Evolutionary conservation across 148 eudicot genomes (phyloP), one percentile per base, ranked within the genome.

Genomic region (Fagopyrum esculentum): DNA sequence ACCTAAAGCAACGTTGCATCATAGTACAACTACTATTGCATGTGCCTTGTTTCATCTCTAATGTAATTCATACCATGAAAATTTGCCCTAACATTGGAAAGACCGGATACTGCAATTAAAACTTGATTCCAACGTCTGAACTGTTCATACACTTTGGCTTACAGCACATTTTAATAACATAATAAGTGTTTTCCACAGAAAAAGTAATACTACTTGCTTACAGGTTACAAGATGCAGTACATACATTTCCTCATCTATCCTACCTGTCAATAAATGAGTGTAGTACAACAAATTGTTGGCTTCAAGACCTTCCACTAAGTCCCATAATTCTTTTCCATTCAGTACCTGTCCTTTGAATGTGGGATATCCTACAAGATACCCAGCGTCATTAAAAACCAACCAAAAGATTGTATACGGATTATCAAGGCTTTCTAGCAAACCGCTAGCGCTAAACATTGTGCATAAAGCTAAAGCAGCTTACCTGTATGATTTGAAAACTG

Each of bases 401-500:
- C 6, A 9, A 55, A 17, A 29, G 75, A 8, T 45, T 72, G 63
- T 29, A 69, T 16, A 73, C 43, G 52, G 50, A 72, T 71, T 51
- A 68, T 76, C 82, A 46, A 50, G 71, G 71, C 61, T 81, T 54
- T 73, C 54, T 1, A 1, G 35, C 35, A 30, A 30, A 30, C 35
- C 2, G 35, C 35, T 30, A 30, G 40, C 40, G 80, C 55, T 74
- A 75, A 74, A 70, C 73, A 6, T 74, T 17, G 63, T 49, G 77
- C 40, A 57, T 69, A 45, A 45, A 78, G 74, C 75, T 30, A 75
- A 77, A 82, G 77, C 81, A 87, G 80, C 95, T 94, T 88, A 89
- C 98, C 98, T 88, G 98, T 94, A 78, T 94, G 98, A 82, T 94
- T 94, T 19, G 98, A 94, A 82, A 94, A 94, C 77, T 94, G 98